phyloP scores from a whole-genome alignment of 148 eudicot genomes.

The Silene conica region DNA sequence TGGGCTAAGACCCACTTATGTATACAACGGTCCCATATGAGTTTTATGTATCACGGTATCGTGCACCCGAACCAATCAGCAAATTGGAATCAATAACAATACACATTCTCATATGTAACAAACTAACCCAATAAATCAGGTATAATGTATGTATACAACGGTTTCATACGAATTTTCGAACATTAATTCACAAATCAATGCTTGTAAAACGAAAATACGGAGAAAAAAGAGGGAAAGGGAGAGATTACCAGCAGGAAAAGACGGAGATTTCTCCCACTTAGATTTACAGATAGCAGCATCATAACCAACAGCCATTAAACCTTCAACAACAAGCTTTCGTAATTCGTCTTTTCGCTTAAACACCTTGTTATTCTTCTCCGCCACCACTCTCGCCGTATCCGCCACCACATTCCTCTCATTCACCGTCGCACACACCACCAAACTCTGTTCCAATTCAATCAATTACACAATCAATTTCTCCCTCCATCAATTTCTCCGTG shows the following conservation, averaged over 20 bases:
- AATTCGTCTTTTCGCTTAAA: slow-evolving; percentile 54
- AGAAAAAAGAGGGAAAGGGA: background rate
- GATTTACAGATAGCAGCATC: slow-evolving; percentile 81
- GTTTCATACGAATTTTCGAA: too few species aligned
- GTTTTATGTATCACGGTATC: background rate
- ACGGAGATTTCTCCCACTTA: slow-evolving; percentile 71
- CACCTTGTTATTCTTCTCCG: slow-evolving; percentile 52
- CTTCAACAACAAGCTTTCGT: slow-evolving; percentile 57
- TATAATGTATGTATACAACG: too few species aligned
- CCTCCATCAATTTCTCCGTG: too few species aligned
- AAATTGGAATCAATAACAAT: background rate
- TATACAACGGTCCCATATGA: too few species aligned
- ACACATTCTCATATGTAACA: too few species aligned
- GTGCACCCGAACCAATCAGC: background rate
- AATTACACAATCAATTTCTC: background rate
- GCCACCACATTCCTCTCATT: slow-evolving; percentile 70
- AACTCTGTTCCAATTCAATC: slow-evolving; percentile 35
- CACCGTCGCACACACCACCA: slow-evolving; percentile 58
- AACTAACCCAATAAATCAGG: too few species aligned
- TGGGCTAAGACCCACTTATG: too few species aligned
- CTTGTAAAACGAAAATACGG: background rate
- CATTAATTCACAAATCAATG: too few species aligned
- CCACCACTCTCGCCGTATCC: slow-evolving; percentile 65
- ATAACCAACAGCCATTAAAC: slow-evolving; percentile 51
- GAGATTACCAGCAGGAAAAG: slow-evolving; percentile 71